phyloP scores from a whole-genome alignment of 495 filamentous ascomycete species.

The Hyphodiscus hymeniophilus region DNA sequence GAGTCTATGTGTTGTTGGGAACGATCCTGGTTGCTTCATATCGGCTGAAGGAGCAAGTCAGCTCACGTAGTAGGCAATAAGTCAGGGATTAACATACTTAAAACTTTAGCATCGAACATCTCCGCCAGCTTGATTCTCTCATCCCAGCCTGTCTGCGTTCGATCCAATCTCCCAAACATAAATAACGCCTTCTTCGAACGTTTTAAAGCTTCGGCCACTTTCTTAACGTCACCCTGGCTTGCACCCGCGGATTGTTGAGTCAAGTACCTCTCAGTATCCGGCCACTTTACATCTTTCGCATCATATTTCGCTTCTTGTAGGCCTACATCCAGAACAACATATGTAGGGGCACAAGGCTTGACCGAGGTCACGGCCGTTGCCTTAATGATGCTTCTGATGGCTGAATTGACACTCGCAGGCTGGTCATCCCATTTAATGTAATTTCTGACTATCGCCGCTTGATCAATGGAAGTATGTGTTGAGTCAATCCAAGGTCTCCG shows the following conservation, averaged over 20 bases:
- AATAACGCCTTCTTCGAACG: too few species aligned
- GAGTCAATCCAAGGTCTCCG: conserved; percentile 20
- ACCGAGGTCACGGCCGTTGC: conserved; percentile 2
- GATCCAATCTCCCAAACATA: conserved; percentile 13
- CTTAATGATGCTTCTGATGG: conserved; percentile 13
- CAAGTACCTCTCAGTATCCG: conserved; percentile 4
- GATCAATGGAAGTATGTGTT: conserved; percentile 16
- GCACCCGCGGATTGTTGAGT: background rate
- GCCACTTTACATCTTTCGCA: conserved; percentile 3
- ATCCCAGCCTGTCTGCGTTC: conserved; percentile 11
- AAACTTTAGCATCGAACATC: too few species aligned
- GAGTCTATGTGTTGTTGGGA: conserved; percentile 15
- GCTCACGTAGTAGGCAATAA: too few species aligned
- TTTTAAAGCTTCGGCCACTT: background rate
- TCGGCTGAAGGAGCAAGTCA: conserved; percentile 14
- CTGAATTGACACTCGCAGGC: conserved; percentile 12
- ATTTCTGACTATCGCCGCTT: conserved; percentile 12
- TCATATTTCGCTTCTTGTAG: conserved; percentile 16
- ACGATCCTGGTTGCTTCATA: conserved; percentile 14
- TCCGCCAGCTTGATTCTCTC: conserved; percentile 14
- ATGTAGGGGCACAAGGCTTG: conserved; percentile 13
- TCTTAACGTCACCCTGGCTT: background rate
- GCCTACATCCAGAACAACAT: conserved; percentile 14
- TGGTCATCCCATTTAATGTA: conserved; percentile 21
- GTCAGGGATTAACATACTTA: too few species aligned